Percentiles rank a stretch among this genome's conserved stretches.
These are phyloP conservation scores for Hordeum pubiflorum DNA, from an alignment of 202 grass and related monocot species.

Conservation along the genomic window DNA sequence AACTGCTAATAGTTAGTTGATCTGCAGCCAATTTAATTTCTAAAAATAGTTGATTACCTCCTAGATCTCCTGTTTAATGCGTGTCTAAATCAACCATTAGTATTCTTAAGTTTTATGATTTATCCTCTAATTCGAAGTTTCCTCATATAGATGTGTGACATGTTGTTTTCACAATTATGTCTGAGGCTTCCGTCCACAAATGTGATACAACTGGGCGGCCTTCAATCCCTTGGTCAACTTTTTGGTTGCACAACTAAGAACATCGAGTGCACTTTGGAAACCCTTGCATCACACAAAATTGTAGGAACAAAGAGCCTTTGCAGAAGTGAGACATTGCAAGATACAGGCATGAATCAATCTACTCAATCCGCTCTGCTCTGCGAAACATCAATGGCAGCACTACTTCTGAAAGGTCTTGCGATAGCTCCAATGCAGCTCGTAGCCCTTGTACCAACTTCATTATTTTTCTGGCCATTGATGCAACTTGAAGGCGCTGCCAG, in stretches of 20 bases:
- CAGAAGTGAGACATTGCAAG: conserved; percentile 44
- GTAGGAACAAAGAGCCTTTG: conserved; percentile 33
- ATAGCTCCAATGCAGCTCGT: conserved; percentile 90
- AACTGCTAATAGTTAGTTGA: background rate
- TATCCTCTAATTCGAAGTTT: conserved; percentile 15
- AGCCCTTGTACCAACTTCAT: conserved; percentile 77
- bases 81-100: background rate
- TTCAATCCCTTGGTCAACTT: conserved; percentile 61
- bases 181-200: conserved; percentile 55
- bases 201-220: conserved; percentile 42
- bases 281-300: conserved; percentile 37
- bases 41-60: background rate
- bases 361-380: conserved; percentile 37
- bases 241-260: conserved; percentile 58
- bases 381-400: conserved; percentile 77
- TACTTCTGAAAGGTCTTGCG: conserved; percentile 77
- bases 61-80: background rate
- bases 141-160: conserved; percentile 82
- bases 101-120: conserved; percentile 8
- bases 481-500: conserved; percentile 94
- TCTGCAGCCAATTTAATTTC: background rate
- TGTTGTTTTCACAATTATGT: conserved; percentile 95
- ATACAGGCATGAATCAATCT: conserved; percentile 32
- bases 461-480: conserved; percentile 95
- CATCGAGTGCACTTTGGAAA: conserved; percentile 38